Evolutionary conservation across 352 stramenopile species (phyloP).

Genomic region (Phytophthora kernoviae): DNA sequence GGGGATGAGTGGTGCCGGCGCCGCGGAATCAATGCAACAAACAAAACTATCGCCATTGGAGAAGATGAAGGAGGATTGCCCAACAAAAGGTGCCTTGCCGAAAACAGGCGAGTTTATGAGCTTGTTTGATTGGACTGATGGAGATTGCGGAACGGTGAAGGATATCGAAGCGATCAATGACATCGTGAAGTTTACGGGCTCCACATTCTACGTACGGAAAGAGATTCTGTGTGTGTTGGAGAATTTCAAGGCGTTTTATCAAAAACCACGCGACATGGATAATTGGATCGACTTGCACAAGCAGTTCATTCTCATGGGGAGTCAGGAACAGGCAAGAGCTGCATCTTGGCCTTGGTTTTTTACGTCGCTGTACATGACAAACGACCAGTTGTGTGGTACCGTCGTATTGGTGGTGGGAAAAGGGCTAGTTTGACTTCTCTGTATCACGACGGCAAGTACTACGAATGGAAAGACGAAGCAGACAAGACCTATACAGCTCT

Average conservation of each 20-base stretch:
- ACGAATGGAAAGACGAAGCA: background rate
- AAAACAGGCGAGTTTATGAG: background rate
- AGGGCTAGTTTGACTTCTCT: conserved; percentile 4
- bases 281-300: background rate
- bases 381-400: conserved; percentile 6
- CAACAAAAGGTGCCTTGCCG: background rate
- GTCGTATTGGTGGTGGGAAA: background rate
- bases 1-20: no score
- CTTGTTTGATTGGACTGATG: conserved; percentile 5
- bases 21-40: no score
- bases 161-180: conserved; percentile 10
- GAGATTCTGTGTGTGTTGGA: conserved; percentile 12
- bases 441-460: conserved; percentile 13
- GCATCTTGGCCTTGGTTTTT: conserved; percentile 13
- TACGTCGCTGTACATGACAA: conserved; percentile 4
- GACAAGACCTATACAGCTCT: background rate
- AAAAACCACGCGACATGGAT: background rate
- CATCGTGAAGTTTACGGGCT: conserved; percentile 17
- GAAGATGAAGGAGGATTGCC: no score
- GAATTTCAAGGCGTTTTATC: conserved; percentile 5
- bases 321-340: conserved; percentile 19
- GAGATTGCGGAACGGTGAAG: background rate
- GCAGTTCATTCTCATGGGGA: conserved; percentile 14
- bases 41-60: no score
- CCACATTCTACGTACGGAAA: conserved; percentile 15